Evolutionary conservation across 139 green algal species (phyloP).

Genomic region (Auxenochlorella pyrenoidosa): DNA sequence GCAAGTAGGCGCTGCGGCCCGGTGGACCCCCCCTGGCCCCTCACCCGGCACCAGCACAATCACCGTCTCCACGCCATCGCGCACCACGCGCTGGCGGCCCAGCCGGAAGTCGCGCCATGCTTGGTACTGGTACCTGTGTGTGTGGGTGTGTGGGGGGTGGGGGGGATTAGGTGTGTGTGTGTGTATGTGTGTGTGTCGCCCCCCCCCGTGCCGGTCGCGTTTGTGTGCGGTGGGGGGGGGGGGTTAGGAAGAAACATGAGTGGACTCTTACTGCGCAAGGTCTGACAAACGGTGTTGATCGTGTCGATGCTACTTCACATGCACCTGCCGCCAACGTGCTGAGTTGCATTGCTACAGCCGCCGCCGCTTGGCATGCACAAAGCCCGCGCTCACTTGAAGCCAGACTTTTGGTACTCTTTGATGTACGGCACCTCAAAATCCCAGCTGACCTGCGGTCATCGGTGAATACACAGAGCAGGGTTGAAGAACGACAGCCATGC

Average conservation of each 20-base stretch:
- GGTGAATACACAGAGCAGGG: background rate
- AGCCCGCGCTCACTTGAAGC: slow-evolving; percentile 16
- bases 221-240: no score
- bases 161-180: background rate
- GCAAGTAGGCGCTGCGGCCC: no score
- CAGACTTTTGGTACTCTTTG: slow-evolving; percentile 29
- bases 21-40: background rate
- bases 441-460: slow-evolving; percentile 22
- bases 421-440: slow-evolving; percentile 51
- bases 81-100: slow-evolving; percentile 48
- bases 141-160: background rate
- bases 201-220: background rate
- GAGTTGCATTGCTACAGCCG: no score
- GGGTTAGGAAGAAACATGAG: no score
- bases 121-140: slow-evolving; percentile 37
- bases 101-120: slow-evolving; percentile 52
- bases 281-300: no score
- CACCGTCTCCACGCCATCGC: slow-evolving; percentile 55
- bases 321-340: no score
- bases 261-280: no score
- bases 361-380: background rate
- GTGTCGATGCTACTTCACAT: no score
- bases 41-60: slow-evolving; percentile 28
- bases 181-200: background rate
- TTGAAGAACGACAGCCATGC: no score